A percentile compares a stretch with the other conserved stretches of the same genome.
These are phyloP conservation scores for Jackrogersella minutella DNA, from an alignment of 495 filamentous ascomycete species.

Conservation along the genomic window DNA sequence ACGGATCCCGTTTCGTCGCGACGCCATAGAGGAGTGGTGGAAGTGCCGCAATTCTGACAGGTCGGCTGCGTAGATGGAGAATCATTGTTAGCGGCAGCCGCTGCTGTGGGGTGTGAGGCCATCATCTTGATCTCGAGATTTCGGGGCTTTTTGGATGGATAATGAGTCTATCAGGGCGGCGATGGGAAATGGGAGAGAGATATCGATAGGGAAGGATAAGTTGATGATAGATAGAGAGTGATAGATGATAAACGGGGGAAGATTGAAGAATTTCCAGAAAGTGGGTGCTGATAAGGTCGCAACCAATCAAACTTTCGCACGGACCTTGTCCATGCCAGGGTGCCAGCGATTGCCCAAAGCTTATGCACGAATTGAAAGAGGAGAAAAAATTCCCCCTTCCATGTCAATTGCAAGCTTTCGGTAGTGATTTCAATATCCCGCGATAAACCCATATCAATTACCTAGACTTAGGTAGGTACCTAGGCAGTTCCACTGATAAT, in stretches of 20 bases:
- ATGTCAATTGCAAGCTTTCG: slow-evolving; percentile 13
- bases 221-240: slow-evolving; percentile 37
- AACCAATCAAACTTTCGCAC: slow-evolving; percentile 32
- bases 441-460: neutral
- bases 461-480: neutral
- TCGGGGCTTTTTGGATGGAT: slow-evolving; percentile 15
- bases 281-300: slow-evolving; percentile 39
- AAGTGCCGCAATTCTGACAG: slow-evolving; percentile 96
- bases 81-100: slow-evolving; percentile 55
- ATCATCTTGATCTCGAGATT: slow-evolving; percentile 41
- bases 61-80: slow-evolving; percentile 84
- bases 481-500: slow-evolving; percentile 4
- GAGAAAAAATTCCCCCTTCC: slow-evolving; percentile 19
- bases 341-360: slow-evolving; percentile 14
- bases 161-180: slow-evolving; percentile 22
- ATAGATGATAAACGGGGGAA: slow-evolving; percentile 50
- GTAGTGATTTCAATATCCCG: slow-evolving; percentile 7
- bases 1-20: slow-evolving; percentile 95
- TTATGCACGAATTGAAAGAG: slow-evolving; percentile 23
- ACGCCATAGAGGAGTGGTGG: slow-evolving; percentile 95
- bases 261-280: slow-evolving; percentile 44
- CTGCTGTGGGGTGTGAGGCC: slow-evolving; percentile 44
- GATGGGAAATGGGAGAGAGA: slow-evolving; percentile 40
- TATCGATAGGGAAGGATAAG: slow-evolving; percentile 47
- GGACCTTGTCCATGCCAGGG: slow-evolving; percentile 19